These are phyloP conservation scores for Streptanthus diversifolius DNA, from an alignment of 345 rosid genomes.

Conservation along the genomic window DNA sequence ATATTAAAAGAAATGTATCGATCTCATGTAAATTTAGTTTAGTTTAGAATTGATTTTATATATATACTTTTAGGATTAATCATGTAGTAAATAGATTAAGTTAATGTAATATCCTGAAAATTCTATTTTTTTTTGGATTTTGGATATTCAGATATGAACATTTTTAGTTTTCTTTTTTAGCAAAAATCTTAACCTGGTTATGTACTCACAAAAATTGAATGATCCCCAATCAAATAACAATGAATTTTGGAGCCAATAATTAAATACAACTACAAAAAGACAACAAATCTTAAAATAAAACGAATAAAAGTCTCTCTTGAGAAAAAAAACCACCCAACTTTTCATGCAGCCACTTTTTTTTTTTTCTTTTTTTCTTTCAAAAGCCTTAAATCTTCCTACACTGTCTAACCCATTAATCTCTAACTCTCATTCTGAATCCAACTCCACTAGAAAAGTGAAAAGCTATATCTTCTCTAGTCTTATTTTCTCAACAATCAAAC, in stretches of 20 bases:
- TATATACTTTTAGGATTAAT: background rate
- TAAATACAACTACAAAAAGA: conserved; percentile 8
- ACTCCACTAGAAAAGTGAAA: background rate
- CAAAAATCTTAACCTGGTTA: background rate
- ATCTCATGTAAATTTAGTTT: background rate
- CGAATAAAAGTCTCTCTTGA: background rate
- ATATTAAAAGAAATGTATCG: background rate
- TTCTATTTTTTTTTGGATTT: background rate
- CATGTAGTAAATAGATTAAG: background rate
- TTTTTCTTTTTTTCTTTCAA: too few species aligned
- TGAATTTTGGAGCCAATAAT: conserved; percentile 23
- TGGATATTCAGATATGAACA: background rate
- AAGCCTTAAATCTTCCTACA: conserved; percentile 20
- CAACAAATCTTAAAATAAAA: background rate
- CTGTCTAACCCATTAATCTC: background rate
- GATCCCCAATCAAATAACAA: conserved; percentile 28
- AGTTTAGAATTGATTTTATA: background rate
- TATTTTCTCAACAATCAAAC: background rate
- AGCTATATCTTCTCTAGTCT: background rate
- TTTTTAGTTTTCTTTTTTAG: background rate
- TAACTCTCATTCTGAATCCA: background rate
- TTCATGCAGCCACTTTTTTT: conserved; percentile 7
- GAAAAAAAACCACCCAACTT: background rate
- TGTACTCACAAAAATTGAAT: conserved; percentile 18
- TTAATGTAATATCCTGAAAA: background rate